Conservation (phyloP, 225 moss, liverwort and hornwort genomes). For the Climacium dendroides region DNA sequence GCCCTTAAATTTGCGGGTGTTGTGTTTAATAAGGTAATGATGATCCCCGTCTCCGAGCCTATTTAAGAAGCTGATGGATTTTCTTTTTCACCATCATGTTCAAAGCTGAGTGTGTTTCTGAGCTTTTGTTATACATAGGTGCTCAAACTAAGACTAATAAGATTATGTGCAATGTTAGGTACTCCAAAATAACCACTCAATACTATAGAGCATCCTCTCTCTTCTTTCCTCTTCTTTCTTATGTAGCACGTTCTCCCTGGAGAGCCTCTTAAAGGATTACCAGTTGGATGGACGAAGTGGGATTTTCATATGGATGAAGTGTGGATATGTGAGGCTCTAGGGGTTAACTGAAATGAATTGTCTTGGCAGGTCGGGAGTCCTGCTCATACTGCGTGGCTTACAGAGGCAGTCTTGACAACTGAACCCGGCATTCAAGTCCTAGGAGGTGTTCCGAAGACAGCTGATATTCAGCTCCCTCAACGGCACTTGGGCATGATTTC, state of each 20-base stretch:
- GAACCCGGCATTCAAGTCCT: conserved; percentile 43
- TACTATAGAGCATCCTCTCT: no score
- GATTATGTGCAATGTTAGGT: background rate
- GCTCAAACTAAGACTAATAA: background rate
- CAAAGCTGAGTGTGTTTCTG: background rate
- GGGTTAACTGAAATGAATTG: background rate
- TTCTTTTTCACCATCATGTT: background rate
- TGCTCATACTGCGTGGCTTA: conserved; percentile 51
- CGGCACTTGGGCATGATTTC: conserved; percentile 26
- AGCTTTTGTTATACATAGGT: background rate
- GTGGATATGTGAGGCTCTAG: background rate
- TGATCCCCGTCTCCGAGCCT: background rate
- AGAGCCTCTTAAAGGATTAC: background rate
- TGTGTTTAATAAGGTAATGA: conserved; percentile 48
- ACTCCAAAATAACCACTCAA: background rate
- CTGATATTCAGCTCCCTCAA: conserved; percentile 43
- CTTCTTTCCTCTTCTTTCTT: background rate
- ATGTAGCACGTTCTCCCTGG: background rate
- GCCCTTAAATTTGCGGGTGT: conserved; percentile 57
- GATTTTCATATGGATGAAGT: background rate
- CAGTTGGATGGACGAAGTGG: background rate
- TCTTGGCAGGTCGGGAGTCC: conserved; percentile 40
- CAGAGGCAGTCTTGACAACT: conserved; percentile 47
- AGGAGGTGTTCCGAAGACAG: conserved; percentile 51
- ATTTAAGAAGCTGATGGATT: background rate